A percentile compares a stretch with the other conserved stretches of the same genome.
Conservation (phyloP, 176 grass and related monocot species). For the Dendrocalamus sinicus region DNA sequence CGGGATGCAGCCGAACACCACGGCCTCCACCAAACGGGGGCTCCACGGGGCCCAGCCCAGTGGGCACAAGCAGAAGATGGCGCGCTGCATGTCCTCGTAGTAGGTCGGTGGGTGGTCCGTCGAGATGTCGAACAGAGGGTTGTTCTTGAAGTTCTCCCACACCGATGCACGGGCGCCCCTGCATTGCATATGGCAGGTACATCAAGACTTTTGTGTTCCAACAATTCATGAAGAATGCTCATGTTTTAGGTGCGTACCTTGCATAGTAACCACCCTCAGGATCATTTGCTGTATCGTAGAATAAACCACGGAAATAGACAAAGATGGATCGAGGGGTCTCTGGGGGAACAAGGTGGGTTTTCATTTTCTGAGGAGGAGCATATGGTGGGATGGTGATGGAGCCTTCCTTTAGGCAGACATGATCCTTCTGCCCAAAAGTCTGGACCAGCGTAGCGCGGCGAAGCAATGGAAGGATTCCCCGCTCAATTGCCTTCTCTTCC, state of each 20-base stretch:
- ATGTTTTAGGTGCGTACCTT: constrained; percentile 44
- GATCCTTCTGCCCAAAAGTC: constrained; percentile 75
- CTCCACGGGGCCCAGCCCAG: constrained; percentile 83
- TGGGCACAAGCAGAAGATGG: constrained; percentile 76
- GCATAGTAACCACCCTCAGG: constrained; percentile 77
- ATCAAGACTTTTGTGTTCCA: constrained; percentile 15
- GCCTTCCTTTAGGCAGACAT: constrained; percentile 73
- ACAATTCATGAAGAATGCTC: constrained; percentile 16
- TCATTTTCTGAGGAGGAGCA: constrained; percentile 74
- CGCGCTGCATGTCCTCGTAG: constrained; percentile 81
- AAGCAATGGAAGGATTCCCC: constrained; percentile 71
- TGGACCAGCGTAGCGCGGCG: constrained; percentile 62
- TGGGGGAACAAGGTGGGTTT: constrained; percentile 62
- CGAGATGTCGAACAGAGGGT: constrained; percentile 75
- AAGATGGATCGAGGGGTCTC: constrained; percentile 70
- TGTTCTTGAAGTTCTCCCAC: constrained; percentile 84
- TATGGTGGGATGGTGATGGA: constrained; percentile 77
- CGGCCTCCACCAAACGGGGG: constrained; percentile 66
- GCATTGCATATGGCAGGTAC: constrained; percentile 25
- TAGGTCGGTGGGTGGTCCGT: constrained; percentile 70
- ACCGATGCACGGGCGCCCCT: constrained; percentile 69
- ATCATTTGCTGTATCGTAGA: constrained; percentile 65
- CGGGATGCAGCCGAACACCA: constrained; percentile 74
- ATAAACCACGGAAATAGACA: constrained; percentile 70
- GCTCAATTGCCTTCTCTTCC: constrained; percentile 68